A percentile compares a stretch with the other conserved stretches of the same genome.
Conservation (phyloP, 2,329 filamentous ascomycete genomes). For the Zasmidium citrigriseum region DNA sequence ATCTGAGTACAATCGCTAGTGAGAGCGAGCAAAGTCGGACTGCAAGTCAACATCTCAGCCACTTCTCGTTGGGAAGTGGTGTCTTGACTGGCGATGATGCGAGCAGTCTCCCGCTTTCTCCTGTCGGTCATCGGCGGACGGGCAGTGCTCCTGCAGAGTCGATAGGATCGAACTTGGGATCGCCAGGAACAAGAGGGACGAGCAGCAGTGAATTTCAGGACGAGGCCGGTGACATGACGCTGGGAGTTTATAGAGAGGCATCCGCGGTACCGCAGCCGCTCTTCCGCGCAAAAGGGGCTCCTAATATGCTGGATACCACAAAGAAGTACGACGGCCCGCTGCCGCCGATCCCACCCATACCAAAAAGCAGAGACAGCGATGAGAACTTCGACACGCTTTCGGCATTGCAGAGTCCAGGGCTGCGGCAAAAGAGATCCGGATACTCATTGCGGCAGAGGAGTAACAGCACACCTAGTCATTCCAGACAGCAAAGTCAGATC, state of each 20-base stretch:
- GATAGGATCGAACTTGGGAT: constrained; percentile 20
- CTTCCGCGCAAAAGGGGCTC: constrained; percentile 24
- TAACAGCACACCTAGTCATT: constrained; percentile 33
- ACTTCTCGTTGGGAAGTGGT: constrained; percentile 36
- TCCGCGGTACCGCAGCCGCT: constrained; percentile 38
- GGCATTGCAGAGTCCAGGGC: constrained; percentile 32
- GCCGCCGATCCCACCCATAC: constrained; percentile 33
- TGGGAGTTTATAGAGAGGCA: constrained; percentile 31
- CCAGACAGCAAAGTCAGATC: constrained; percentile 32
- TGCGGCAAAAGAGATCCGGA: constrained; percentile 37
- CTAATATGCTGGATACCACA: constrained; percentile 8
- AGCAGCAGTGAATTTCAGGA: constrained; percentile 22
- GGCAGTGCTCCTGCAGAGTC: constrained; percentile 30
- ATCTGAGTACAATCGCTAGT: constrained; percentile 40
- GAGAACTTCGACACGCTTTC: constrained; percentile 38
- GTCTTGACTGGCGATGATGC: constrained; percentile 34
- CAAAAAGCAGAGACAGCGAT: constrained; percentile 29
- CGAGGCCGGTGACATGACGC: constrained; percentile 32
- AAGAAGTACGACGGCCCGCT: constrained; percentile 32
- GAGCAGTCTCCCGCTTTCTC: constrained; percentile 28
- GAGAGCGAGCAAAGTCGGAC: constrained; percentile 33
- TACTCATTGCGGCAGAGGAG: constrained; percentile 33
- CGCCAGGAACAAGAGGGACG: constrained; percentile 14
- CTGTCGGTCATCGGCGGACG: constrained; percentile 17
- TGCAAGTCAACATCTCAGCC: constrained; percentile 32